Conservation (phyloP, 768 basidiomycete genomes). For the Pisolithus microcarpus region DNA sequence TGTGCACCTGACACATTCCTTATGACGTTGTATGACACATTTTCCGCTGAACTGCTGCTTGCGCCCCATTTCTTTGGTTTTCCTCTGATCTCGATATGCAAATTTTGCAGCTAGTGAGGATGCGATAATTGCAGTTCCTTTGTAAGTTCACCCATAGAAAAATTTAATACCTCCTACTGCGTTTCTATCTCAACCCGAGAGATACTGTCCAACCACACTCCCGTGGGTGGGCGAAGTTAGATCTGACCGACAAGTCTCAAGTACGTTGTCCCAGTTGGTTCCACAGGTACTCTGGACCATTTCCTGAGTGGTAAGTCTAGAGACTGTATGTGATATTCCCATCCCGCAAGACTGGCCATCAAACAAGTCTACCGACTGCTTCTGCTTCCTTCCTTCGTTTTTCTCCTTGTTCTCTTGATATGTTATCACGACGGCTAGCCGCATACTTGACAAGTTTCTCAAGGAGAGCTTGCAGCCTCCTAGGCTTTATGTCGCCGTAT, state of each 20-base stretch:
- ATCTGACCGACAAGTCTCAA: too few species aligned
- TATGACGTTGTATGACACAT: slow-evolving; percentile 49
- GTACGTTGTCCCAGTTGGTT: too few species aligned
- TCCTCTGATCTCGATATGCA: slow-evolving; percentile 8
- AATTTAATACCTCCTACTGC: slow-evolving; percentile 6
- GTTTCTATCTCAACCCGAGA: not conserved
- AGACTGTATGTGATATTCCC: not conserved
- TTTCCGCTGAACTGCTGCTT: slow-evolving; percentile 31
- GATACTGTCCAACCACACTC: too few species aligned
- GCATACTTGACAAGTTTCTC: slow-evolving; percentile 76
- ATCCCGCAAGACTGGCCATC: not conserved
- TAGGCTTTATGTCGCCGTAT: slow-evolving; percentile 61
- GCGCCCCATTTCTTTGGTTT: slow-evolving; percentile 21
- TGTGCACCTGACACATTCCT: slow-evolving; percentile 51
- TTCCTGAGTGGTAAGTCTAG: too few species aligned
- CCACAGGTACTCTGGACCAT: too few species aligned
- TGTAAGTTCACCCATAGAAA: slow-evolving; percentile 16
- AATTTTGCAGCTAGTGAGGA: slow-evolving; percentile 3
- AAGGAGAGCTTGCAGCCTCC: slow-evolving; percentile 62
- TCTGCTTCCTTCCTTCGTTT: slow-evolving; percentile 73
- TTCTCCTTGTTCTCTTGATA: slow-evolving; percentile 60
- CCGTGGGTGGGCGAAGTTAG: too few species aligned
- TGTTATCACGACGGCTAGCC: slow-evolving; percentile 48
- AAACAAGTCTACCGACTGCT: slow-evolving; percentile 53
- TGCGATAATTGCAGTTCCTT: slow-evolving; percentile 2